These are phyloP conservation scores for Clonostachys byssicola DNA, from an alignment of 2,329 filamentous ascomycete genomes.

Conservation along the genomic window DNA sequence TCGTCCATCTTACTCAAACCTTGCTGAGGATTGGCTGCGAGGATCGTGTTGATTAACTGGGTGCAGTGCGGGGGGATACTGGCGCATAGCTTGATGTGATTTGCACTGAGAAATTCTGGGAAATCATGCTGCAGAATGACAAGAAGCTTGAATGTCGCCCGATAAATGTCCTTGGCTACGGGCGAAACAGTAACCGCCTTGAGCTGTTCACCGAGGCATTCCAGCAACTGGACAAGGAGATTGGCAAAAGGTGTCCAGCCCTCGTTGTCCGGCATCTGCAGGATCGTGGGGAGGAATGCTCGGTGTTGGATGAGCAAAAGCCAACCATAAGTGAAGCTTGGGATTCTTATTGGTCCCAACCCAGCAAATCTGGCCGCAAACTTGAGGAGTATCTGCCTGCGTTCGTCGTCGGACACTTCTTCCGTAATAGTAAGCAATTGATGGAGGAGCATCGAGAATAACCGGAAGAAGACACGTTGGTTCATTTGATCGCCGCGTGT, in stretches of 20 bases:
- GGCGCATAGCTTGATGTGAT: slow-evolving; percentile 78
- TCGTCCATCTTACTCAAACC: slow-evolving; percentile 73
- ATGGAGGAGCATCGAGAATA: slow-evolving; percentile 80
- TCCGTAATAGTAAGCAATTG: slow-evolving; percentile 61
- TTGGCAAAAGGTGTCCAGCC: slow-evolving; percentile 77
- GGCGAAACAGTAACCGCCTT: slow-evolving; percentile 67
- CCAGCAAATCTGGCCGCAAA: slow-evolving; percentile 69
- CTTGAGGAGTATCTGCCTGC: slow-evolving; percentile 64
- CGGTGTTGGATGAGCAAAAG: slow-evolving; percentile 78
- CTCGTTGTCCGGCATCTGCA: slow-evolving; percentile 60
- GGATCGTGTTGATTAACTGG: slow-evolving; percentile 83
- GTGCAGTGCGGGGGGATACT: slow-evolving; percentile 79
- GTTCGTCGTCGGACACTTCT: slow-evolving; percentile 56
- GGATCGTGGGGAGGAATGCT: slow-evolving; percentile 74
- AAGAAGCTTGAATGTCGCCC: slow-evolving; percentile 76
- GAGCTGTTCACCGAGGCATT: slow-evolving; percentile 74
- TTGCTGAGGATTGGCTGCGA: slow-evolving; percentile 79
- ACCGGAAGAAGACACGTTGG: slow-evolving; percentile 84
- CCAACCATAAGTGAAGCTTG: slow-evolving; percentile 85
- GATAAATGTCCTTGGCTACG: slow-evolving; percentile 78
- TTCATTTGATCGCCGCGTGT: slow-evolving; percentile 79
- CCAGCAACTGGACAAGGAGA: slow-evolving; percentile 68
- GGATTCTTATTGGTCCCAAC: slow-evolving; percentile 72
- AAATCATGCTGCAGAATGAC: slow-evolving; percentile 90
- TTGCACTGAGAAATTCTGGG: slow-evolving; percentile 85